Evolutionary conservation across 441 rosid genomes (phyloP).

Genomic region (Corymbia citriodora): DNA sequence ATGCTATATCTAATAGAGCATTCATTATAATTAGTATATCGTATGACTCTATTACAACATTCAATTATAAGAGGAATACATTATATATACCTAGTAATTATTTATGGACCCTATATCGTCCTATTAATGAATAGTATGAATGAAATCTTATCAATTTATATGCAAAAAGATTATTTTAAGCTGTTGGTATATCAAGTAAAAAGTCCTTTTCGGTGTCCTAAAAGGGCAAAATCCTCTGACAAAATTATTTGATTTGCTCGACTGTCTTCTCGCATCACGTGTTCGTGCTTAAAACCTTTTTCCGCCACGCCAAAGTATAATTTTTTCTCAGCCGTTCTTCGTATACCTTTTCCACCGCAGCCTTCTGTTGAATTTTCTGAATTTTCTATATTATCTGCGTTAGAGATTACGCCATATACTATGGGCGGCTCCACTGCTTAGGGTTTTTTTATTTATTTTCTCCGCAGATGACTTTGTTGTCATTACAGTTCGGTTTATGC

Average conservation of each 20-base stretch:
- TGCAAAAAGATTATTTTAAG: neutral
- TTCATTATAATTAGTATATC: too few relatives aligned
- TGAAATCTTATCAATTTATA: neutral
- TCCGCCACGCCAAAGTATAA: neutral
- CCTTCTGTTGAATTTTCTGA: neutral
- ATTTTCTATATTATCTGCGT: neutral
- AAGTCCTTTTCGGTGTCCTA: neutral
- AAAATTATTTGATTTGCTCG: neutral
- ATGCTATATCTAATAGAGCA: too few relatives aligned
- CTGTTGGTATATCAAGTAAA: neutral
- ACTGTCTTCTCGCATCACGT: neutral
- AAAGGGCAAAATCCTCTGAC: neutral
- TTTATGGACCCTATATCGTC: too few relatives aligned
- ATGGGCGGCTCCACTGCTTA: neutral
- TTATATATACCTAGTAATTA: too few relatives aligned
- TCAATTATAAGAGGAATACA: too few relatives aligned
- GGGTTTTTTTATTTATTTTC: neutral
- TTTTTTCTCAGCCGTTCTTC: neutral
- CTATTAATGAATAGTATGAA: too few relatives aligned
- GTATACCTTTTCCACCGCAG: neutral
- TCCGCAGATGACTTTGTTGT: neutral
- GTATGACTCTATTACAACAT: too few relatives aligned
- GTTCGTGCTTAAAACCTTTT: neutral
- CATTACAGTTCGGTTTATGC: neutral
- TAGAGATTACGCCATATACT: neutral